Conservation (phyloP, 2,329 filamentous ascomycete genomes). For the Tolypocladium inflatum region DNA sequence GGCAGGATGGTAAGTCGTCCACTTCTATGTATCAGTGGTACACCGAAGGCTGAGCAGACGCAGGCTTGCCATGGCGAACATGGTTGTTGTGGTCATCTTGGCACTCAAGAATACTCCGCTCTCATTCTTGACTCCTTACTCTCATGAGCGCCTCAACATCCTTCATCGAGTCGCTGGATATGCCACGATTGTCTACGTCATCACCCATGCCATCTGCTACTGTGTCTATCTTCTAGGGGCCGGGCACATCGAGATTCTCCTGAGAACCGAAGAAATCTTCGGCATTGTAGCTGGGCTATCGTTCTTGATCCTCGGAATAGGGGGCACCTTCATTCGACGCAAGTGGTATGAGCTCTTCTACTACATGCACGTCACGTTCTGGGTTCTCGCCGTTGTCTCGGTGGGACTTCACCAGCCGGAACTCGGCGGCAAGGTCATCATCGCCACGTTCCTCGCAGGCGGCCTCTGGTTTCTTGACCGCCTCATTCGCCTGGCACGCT, state of each 20-base stretch:
- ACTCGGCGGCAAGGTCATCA: constrained; percentile 28
- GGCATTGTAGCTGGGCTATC: constrained; percentile 38
- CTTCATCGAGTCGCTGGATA: constrained; percentile 46
- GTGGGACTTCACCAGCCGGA: constrained; percentile 43
- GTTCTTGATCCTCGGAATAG: constrained; percentile 33
- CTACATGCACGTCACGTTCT: constrained; percentile 39
- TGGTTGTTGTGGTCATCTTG: constrained; percentile 42
- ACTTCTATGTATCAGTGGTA: not conserved
- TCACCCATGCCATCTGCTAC: constrained; percentile 37
- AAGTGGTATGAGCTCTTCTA: constrained; percentile 49
- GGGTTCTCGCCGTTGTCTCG: constrained; percentile 36
- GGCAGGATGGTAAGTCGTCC: constrained; percentile 24
- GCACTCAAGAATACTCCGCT: constrained; percentile 50
- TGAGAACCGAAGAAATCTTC: constrained; percentile 29
- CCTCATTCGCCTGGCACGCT: constrained; percentile 32
- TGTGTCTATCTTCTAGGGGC: constrained; percentile 26
- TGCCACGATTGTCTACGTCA: constrained; percentile 32
- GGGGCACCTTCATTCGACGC: constrained; percentile 31
- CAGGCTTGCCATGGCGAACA: constrained; percentile 34
- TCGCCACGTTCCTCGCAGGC: constrained; percentile 31
- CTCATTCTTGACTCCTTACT: constrained; percentile 40
- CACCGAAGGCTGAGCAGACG: not conserved
- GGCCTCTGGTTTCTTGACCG: constrained; percentile 43
- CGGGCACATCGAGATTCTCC: constrained; percentile 19
- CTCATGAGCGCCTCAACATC: constrained; percentile 49